Evolutionary conservation across 352 stramenopile species (phyloP).

Genomic region (Phytophthora ohioensis): DNA sequence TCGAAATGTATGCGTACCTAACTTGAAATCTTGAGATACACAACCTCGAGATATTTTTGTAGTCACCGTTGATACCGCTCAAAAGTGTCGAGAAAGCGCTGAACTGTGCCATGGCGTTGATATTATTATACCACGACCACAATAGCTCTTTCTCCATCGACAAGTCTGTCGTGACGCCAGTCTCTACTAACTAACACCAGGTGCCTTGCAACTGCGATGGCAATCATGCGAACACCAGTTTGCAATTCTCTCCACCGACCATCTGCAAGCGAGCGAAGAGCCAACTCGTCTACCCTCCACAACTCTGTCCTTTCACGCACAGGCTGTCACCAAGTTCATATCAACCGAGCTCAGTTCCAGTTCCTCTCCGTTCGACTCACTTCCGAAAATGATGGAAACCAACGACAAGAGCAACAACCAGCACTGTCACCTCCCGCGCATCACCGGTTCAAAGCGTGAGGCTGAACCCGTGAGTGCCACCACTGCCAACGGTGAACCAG

Average conservation of each 20-base stretch:
- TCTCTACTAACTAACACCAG: slow-evolving; percentile 35
- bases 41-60: slow-evolving; percentile 1
- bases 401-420: slow-evolving; percentile 37
- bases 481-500: slow-evolving; percentile 10
- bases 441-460: slow-evolving; percentile 28
- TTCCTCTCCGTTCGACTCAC: slow-evolving; percentile 32
- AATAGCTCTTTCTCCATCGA: slow-evolving; percentile 23
- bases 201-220: slow-evolving; percentile 40
- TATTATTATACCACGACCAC: slow-evolving; percentile 36
- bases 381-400: slow-evolving; percentile 43
- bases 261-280: slow-evolving; percentile 41
- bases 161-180: slow-evolving; percentile 10
- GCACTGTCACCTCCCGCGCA: slow-evolving; percentile 5
- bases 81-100: slow-evolving; percentile 1
- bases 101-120: neutral
- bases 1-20: neutral
- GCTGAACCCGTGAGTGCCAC: slow-evolving; percentile 10
- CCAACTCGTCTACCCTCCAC: slow-evolving; percentile 27
- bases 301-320: slow-evolving; percentile 2
- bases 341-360: slow-evolving; percentile 26
- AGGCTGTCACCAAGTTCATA: slow-evolving; percentile 28
- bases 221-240: slow-evolving; percentile 66
- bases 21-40: neutral
- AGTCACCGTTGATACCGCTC: slow-evolving; percentile 13
- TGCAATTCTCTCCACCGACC: slow-evolving; percentile 56